Percentiles rank a stretch among this genome's conserved stretches.
Evolutionary conservation across 2,329 filamentous ascomycete species (phyloP).

Genomic region (Rhynchosporium secalis): DNA sequence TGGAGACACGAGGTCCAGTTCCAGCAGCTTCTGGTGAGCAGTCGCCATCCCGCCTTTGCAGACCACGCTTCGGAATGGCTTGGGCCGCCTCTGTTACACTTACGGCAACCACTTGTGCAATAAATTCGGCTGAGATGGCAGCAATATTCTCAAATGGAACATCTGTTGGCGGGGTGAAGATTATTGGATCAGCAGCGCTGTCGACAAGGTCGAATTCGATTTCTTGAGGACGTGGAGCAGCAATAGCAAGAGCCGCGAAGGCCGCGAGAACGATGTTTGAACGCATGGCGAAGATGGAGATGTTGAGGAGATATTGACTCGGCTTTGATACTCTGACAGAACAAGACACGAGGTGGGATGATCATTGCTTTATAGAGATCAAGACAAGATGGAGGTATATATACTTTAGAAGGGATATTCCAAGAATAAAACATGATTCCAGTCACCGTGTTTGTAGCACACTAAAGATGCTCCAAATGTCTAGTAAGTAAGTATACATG

Average conservation of each 20-base stretch:
- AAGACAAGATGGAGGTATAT: neutral
- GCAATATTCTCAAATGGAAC: slow-evolving; percentile 35
- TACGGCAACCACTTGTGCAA: slow-evolving; percentile 12
- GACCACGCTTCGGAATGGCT: slow-evolving; percentile 14
- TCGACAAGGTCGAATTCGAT: slow-evolving; percentile 43
- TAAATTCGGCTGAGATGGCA: slow-evolving; percentile 34
- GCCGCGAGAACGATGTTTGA: slow-evolving; percentile 26
- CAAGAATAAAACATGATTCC: neutral
- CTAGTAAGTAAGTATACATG: neutral
- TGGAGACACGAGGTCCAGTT: slow-evolving; percentile 21
- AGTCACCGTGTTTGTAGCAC: neutral
- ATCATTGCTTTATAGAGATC: slow-evolving; percentile 1
- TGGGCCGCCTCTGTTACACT: slow-evolving; percentile 21
- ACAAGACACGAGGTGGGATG: neutral
- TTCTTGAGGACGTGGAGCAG: slow-evolving; percentile 37
- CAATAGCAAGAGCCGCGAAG: slow-evolving; percentile 30
- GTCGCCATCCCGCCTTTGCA: slow-evolving; percentile 21
- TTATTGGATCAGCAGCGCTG: slow-evolving; percentile 37
- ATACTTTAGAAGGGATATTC: neutral
- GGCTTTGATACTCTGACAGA: neutral
- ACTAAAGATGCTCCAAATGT: neutral
- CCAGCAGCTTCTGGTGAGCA: slow-evolving; percentile 24
- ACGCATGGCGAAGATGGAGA: slow-evolving; percentile 22
- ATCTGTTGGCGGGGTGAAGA: slow-evolving; percentile 37
- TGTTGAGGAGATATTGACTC: neutral